These are phyloP conservation scores for Pachyrhizus erosus DNA, from an alignment of 306 rosid species.

Conservation along the genomic window DNA sequence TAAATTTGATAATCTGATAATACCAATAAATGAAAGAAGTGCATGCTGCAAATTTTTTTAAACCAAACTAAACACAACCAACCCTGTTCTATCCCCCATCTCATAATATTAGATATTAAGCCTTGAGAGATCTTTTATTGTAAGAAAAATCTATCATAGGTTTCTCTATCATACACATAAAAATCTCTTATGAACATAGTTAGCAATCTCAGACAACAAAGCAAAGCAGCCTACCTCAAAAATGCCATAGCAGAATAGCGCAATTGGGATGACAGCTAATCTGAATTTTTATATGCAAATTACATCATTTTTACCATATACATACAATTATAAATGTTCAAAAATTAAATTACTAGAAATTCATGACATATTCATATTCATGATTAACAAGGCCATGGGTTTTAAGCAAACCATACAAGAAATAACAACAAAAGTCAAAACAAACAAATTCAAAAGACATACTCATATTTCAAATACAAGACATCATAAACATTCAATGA, in stretches of 20 bases:
- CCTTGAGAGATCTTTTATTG: neutral
- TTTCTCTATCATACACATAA: neutral
- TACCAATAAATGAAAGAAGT: neutral
- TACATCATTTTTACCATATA: neutral
- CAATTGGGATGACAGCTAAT: neutral
- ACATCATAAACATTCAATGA: neutral
- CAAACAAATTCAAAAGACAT: neutral
- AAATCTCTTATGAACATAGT: conserved; percentile 7
- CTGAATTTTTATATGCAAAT: neutral
- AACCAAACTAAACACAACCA: neutral
- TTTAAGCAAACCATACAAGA: neutral
- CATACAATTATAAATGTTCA: neutral
- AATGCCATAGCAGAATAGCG: neutral
- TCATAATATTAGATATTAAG: neutral
- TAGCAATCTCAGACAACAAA: neutral
- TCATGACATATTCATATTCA: neutral
- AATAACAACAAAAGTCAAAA: neutral
- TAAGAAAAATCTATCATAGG: neutral
- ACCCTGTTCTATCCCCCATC: neutral
- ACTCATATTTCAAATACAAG: neutral
- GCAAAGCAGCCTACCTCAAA: neutral
- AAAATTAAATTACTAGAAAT: neutral
- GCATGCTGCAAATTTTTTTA: neutral
- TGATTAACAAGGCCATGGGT: neutral
- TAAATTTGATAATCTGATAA: neutral